Base-by-base conservation (phyloP, 768 basidiomycete species). In the Neoboletus magnificus region DNA sequence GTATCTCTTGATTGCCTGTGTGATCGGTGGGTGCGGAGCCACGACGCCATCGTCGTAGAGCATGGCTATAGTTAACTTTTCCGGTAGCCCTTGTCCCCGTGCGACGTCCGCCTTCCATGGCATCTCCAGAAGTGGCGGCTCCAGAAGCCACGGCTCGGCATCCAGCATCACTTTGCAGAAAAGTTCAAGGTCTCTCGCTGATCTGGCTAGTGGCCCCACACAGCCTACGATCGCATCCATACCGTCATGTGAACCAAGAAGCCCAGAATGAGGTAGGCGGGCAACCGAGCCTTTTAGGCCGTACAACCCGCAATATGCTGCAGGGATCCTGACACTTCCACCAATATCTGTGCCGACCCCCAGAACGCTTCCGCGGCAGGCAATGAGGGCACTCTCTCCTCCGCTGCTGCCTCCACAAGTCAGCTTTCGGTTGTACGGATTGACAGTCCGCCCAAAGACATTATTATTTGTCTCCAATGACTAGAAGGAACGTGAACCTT, bases 371-470 rank as follows among this genome's bases (percentile, higher is more conserved):
- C 79, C 79, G 20, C 72, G 70, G 29, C 73, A 66, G 30, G 78
- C 75, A 41, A 81, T 65, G 13, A 81, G 62, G 6, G 80, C 78
- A 30, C 73, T 69, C 58, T 81, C 79, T 30, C 79, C 79, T 35
- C 79, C 79, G 30, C 76, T 78, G 48, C 78, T 80, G 23, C 80
- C 79, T 36, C 79, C 79, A 15, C 71, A 61, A 25, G 75, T 76
- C 36, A 77, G 61, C 1, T 64, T 65, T 46, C 74, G 73, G 65
- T 82, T 82, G 69, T 75, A 77, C 0, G 93, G 93, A 66, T 93
- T 93, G 18, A 76, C 69, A 1, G 87, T 81, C 22, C 82, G 77
- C 0, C 92, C 93, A 53, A 70, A 73, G 18, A 71, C 48, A 47
- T 82, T 79, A 57, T 80, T 83, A 62, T 82, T 74, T 25, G 78